phyloP scores from a whole-genome alignment of 345 rosid species.

The Linum lewisii region DNA sequence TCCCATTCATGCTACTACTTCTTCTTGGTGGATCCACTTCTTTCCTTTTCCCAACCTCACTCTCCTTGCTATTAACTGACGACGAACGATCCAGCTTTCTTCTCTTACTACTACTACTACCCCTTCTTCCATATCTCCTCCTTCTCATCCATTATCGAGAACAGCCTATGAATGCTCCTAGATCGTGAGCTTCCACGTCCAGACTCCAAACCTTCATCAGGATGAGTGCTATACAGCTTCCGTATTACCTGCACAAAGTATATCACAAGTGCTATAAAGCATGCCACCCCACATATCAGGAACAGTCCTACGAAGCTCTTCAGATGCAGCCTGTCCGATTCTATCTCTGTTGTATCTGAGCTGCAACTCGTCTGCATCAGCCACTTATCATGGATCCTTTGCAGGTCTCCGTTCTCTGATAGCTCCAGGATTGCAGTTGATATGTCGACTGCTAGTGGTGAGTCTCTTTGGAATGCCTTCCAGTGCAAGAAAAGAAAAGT shows the following conservation, averaged over 20 bases:
- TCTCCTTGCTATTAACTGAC: constrained; percentile 18
- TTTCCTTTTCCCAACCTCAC: constrained; percentile 17
- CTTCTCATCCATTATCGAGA: constrained; percentile 77
- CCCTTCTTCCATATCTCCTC: constrained; percentile 32
- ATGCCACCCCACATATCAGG: constrained; percentile 67
- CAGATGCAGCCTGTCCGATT: constrained; percentile 64
- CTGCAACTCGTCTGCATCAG: constrained; percentile 52
- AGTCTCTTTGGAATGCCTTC: constrained; percentile 91
- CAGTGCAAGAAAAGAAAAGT: neutral
- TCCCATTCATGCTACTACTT: neutral
- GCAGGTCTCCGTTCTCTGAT: constrained; percentile 87
- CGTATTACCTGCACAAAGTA: constrained; percentile 48
- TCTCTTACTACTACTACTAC: constrained; percentile 32
- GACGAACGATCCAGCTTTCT: constrained; percentile 42
- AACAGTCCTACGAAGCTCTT: constrained; percentile 86
- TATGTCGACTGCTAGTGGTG: constrained; percentile 72
- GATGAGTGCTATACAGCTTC: constrained; percentile 18
- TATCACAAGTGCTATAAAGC: constrained; percentile 55
- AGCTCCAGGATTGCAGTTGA: constrained; percentile 77
- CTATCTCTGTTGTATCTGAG: constrained; percentile 53
- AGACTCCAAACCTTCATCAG: constrained; percentile 20
- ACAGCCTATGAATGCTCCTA: constrained; percentile 39
- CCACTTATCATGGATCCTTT: constrained; percentile 96
- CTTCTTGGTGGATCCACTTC: constrained; percentile 6
- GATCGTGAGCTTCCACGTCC: constrained; percentile 25